Base-by-base conservation (phyloP, 306 rosid genomes). In the Begonia loranthoides region DNA sequence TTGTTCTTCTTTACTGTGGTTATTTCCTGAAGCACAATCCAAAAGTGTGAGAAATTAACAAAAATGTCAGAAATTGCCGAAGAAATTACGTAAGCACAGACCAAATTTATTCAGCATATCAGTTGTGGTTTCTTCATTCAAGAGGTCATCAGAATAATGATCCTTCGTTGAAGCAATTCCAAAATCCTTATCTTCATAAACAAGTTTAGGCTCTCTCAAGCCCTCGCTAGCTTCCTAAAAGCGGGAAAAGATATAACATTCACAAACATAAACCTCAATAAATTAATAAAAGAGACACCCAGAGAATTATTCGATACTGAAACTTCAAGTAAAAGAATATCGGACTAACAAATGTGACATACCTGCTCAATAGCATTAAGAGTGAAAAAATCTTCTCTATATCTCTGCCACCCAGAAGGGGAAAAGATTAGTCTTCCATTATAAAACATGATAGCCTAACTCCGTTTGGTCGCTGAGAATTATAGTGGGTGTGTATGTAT, bases 341-440 rank as follows among this genome's bases (percentile, higher is more conserved):
- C 17, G 11, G 13, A 28, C 6, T 60, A 10, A 19, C 39, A 16
- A 44, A 6, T 45, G 38, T 56, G 15, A 61, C 51, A 38, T 61
- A 90, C 99, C 99, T 89, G 94, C 67, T 71, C 73, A 43, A 90
- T 50, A 33, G 95, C 78, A 45, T 71, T 73, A 60, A 82, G 77
- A 60, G 45, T 73, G 44, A 72, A 54, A 63, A 66, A 58, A 67
- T 86, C 92, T 60, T 76, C 43, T 69, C 79, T 64, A 60, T 69
- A 76, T 60, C 73, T 80, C 99, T 90, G 95, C 88, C 80, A 43
- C 40, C 14, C 41, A 40, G 22, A 57, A 66, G 74, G 61, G 67
- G 49, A 49, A 69, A 68, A 59, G 8, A 52, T 59, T 58, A 59
- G 49, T 51, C 52, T 66, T 60, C 70, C 56, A 43, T 52, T 15